Base-by-base conservation (phyloP, 768 basidiomycete species). In the Collybiopsis luxurians region DNA sequence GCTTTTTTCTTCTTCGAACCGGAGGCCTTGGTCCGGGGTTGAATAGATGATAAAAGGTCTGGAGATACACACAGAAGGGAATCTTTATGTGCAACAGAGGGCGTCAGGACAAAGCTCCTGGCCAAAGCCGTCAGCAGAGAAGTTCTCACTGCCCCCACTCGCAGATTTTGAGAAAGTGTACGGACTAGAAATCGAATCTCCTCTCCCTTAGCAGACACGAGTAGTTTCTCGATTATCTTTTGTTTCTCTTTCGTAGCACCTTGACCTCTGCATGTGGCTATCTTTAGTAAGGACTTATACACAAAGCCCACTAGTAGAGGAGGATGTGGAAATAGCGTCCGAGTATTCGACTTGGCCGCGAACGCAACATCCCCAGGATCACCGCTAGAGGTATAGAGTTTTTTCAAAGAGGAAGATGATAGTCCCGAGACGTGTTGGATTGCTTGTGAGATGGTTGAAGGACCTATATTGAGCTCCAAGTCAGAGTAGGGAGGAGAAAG, bases 361-460 rank as follows among this genome's bases (percentile, higher is more conserved):
- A 85, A 93, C 1, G 95, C 95, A 7, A 95, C 91, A 66, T 95
- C 92, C 0, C 95, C 95, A 24, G 84, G 80, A 70, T 97, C 95
- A 3, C 95, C 95, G 31, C 76, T 83, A 43, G 80, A 73, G 60
- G 85, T 87, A 67, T 91, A 90, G 13, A 93, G 69, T 55, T 75
- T 80, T 69, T 75, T 85, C 45, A 88, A 78, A 12, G 86, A 79
- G 7, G 76, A 68, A 19, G 77, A 63, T 4, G 81, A 79, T 28
- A 89, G 72, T 21, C 89, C 89, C 15, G 89, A 91, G 30, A 89
- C 80, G 58, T 85, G 79, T 63, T 84, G 86, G n/a, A 91, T 81
- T 6, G 87, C 82, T 57, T 81, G 84, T 1, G 84, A 84, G 53
- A 91, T 81, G 51, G 86, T 75, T 21, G 86, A 85, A 15, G 79